phyloP scores from a whole-genome alignment of 352 stramenopile species.

The Globisporangium nunn region DNA sequence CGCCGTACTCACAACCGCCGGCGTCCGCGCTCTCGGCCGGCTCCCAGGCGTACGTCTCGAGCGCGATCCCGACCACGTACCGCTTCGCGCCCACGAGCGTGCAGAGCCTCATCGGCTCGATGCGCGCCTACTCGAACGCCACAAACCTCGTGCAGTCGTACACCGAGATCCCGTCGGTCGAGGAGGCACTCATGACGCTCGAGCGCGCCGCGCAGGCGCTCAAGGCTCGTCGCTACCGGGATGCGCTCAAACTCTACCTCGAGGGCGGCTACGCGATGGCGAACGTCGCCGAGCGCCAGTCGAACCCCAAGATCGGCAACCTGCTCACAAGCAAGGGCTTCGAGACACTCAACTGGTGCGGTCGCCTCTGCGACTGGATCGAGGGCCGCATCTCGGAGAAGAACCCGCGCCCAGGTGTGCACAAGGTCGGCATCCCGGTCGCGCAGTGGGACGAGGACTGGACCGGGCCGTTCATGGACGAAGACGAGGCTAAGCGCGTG shows the following conservation, averaged over 20 bases:
- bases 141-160: constrained; percentile 71
- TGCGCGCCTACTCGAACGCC: constrained; percentile 70
- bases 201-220: constrained; percentile 62
- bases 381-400: constrained; percentile 74
- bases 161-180: constrained; percentile 64
- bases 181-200: constrained; percentile 68
- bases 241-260: constrained; percentile 77
- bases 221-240: constrained; percentile 53
- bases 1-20: constrained; percentile 32
- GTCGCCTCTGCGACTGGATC: constrained; percentile 74
- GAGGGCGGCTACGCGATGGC: constrained; percentile 82
- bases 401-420: constrained; percentile 61
- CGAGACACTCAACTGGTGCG: constrained; percentile 84
- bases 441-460: constrained; percentile 71
- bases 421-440: constrained; percentile 74
- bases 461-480: constrained; percentile 57
- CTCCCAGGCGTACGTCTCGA: constrained; percentile 70
- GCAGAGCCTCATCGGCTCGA: constrained; percentile 71
- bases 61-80: constrained; percentile 59
- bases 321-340: constrained; percentile 81
- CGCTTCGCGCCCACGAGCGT: constrained; percentile 52
- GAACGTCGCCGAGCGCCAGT: constrained; percentile 71
- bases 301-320: constrained; percentile 81
- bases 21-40: constrained; percentile 65
- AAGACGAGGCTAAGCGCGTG: constrained; percentile 67